Percentiles rank a stretch among this genome's conserved stretches.
phyloP scores from a whole-genome alignment of 2,329 filamentous ascomycete genomes.

The Neofusicoccum laricinum region DNA sequence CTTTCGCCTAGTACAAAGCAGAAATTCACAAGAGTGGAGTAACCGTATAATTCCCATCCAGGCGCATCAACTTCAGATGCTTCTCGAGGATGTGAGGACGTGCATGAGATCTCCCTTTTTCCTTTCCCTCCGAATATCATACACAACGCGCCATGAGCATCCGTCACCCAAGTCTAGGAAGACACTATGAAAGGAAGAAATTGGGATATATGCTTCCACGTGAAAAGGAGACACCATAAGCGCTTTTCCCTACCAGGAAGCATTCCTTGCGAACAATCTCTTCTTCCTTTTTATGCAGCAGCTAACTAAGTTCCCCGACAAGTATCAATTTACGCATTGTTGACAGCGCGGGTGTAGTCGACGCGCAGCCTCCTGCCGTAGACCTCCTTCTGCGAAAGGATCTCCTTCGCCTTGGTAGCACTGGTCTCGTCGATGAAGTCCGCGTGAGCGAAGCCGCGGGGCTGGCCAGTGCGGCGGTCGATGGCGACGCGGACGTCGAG shows the following conservation, averaged over 20 bases:
- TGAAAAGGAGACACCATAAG: too few relatives aligned
- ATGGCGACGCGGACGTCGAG: conserved; percentile 77
- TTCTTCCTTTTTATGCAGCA: too few relatives aligned
- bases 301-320: background rate
- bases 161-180: background rate
- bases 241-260: too few relatives aligned
- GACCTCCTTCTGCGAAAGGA: conserved; percentile 57
- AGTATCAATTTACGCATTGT: conserved; percentile 5
- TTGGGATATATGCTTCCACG: background rate
- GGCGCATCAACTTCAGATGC: too few relatives aligned
- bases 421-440: conserved; percentile 70
- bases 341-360: conserved; percentile 55
- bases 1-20: too few relatives aligned
- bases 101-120: too few relatives aligned
- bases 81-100: too few relatives aligned
- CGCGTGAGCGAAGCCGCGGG: conserved; percentile 79
- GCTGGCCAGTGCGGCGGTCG: conserved; percentile 75
- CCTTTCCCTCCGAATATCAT: too few relatives aligned
- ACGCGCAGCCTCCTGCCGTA: conserved; percentile 65
- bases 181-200: background rate
- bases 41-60: too few relatives aligned
- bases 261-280: too few relatives aligned
- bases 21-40: too few relatives aligned
- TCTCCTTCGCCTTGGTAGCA: conserved; percentile 59
- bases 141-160: background rate